Conservation (phyloP, 75 land plant genomes). For the Sequoia sempervirens region DNA sequence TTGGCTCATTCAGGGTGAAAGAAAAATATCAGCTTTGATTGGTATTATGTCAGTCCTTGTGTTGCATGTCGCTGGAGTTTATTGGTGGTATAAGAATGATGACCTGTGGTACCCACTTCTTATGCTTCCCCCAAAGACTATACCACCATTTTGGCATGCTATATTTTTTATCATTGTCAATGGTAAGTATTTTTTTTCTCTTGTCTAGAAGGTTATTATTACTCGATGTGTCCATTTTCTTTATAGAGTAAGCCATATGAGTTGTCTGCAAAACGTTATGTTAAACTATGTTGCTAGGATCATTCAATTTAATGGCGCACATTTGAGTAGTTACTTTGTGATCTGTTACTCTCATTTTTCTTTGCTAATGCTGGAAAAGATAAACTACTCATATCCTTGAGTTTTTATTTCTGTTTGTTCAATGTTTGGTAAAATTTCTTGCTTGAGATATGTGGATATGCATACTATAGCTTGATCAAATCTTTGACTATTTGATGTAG, state of each 20-base stretch:
- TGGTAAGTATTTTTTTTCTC: conserved; percentile 17
- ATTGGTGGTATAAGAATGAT: conserved; percentile 42
- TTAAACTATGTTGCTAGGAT: background rate
- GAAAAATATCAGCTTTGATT: conserved; percentile 19
- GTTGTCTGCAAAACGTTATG: background rate
- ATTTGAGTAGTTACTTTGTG: background rate
- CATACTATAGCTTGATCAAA: background rate
- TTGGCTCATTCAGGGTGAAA: conserved; percentile 27
- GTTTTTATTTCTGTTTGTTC: background rate
- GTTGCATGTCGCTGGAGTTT: conserved; percentile 28
- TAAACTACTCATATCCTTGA: background rate
- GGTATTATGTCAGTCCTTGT: conserved; percentile 15
- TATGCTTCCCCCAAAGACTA: conserved; percentile 30
- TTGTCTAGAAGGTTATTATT: background rate
- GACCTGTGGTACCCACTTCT: conserved; percentile 34
- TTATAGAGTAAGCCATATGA: background rate
- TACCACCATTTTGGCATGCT: conserved; percentile 46
- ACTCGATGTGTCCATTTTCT: background rate
- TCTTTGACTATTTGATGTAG: conserved; percentile 30
- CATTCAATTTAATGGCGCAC: background rate
- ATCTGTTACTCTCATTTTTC: background rate
- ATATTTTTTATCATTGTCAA: conserved; percentile 42
- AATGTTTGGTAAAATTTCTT: background rate
- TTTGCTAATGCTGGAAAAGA: too few relatives aligned
- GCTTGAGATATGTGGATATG: background rate